Percentiles rank a stretch among this genome's conserved stretches.
These are phyloP conservation scores for Entophlyctis luteolus DNA, from an alignment of 192 early-diverging fungal genomes.

Conservation along the genomic window DNA sequence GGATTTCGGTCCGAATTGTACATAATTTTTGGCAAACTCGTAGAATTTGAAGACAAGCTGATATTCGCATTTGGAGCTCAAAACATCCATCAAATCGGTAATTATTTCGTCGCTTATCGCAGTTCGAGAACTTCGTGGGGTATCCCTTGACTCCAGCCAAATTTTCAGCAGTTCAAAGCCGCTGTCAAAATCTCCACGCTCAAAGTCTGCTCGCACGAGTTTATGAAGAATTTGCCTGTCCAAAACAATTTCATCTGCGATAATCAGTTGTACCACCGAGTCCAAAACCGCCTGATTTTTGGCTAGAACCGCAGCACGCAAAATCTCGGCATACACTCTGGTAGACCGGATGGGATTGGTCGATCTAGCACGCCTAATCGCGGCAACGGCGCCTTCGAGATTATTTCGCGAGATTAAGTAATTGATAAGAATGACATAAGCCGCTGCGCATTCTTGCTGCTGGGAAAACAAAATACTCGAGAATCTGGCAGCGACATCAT, in stretches of 20 bases:
- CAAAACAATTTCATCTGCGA: neutral
- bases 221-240: slow-evolving; percentile 2
- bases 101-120: neutral
- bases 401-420: neutral
- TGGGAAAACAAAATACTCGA: too few relatives aligned
- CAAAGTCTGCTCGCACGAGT: slow-evolving; percentile 6
- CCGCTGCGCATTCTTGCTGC: neutral
- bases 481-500: too few relatives aligned
- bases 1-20: neutral
- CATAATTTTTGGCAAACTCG: neutral
- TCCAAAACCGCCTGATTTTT: neutral
- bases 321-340: slow-evolving; percentile 2
- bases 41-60: neutral
- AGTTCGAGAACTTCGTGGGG: neutral
- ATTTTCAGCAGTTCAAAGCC: neutral
- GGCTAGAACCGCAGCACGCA: neutral
- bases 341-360: neutral
- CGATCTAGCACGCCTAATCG: neutral
- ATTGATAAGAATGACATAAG: neutral
- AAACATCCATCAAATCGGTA: neutral
- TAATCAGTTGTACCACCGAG: neutral
- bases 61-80: neutral
- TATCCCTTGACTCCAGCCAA: neutral
- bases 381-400: neutral
- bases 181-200: neutral